Base-by-base conservation (phyloP, 768 basidiomycete species). In the Kwoniella botswanensis region DNA sequence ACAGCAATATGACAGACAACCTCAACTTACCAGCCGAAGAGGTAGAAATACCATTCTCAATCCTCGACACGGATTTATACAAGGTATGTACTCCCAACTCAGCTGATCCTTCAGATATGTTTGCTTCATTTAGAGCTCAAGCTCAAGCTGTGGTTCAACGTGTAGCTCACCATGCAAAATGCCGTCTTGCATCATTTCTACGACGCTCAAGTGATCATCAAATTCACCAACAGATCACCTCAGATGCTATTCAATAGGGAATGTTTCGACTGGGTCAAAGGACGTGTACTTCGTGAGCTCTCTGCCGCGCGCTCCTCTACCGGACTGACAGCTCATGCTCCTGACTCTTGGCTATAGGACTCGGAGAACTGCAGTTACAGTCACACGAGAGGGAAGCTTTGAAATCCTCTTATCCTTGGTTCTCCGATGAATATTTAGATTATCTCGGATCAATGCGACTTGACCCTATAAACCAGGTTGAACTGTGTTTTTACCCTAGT, bases 51-150 rank as follows among this genome's bases (percentile, higher is more conserved):
- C 82, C 81, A 17, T 76, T 80, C 68, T 94, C 93, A 17, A 86
- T 98, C 63, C 87, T 98, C 56, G 96, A 98, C 83, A 94, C 94
- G 0, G 96, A 98, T 83, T 85, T 96, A 41, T 98, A 98, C 88
- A 98, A 96, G 88, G 93, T 90, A 63, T 56, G 70, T 56, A 53
- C 59, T 35, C 11, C 11, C 18, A 1, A 35, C 1, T 0, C 35
- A 35, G 35, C 35, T 26, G 26, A 26, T 26, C 26, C 2, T 2
- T 26, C 26, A 26, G 26, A 26, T 0, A 26, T 4, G 26, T 2
- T 4, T 26, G 2, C 3, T 26, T 26, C 2, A 26, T 4, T 4
- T 26, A 0, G 4, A 26, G 41, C 29, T 24, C 2, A n/a, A 65
- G 59, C 18, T 26, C 26, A 26, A 26, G 9, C 24, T 9, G 21